Percentiles rank a stretch among this genome's conserved stretches.
phyloP scores from a whole-genome alignment of 306 rosid genomes.

The Echinosophora koreensis region DNA sequence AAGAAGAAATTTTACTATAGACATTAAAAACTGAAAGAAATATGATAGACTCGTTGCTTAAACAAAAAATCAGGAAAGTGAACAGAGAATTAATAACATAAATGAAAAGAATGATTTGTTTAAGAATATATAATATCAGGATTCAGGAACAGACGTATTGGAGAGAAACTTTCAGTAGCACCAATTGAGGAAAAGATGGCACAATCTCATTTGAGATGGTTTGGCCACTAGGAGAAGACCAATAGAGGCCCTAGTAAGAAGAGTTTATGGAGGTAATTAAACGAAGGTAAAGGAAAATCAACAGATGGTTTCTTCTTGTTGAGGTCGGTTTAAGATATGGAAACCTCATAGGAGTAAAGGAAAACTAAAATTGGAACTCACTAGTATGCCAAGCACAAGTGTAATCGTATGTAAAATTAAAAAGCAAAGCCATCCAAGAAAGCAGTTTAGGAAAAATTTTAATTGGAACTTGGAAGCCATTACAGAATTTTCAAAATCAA shows the following conservation, averaged over 20 bases:
- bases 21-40: conserved; percentile 20
- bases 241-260: not conserved
- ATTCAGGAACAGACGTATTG: not conserved
- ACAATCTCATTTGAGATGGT: not conserved
- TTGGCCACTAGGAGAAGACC: not conserved
- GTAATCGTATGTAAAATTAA: not conserved
- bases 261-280: not conserved
- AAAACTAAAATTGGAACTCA: not conserved
- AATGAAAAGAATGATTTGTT: conserved; percentile 5
- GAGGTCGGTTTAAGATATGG: not conserved
- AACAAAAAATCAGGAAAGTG: conserved; percentile 1
- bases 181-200: not conserved
- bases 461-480: not conserved
- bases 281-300: not conserved
- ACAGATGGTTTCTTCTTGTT: not conserved
- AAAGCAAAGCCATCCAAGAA: not conserved
- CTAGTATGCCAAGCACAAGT: not conserved
- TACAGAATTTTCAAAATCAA: too few species aligned
- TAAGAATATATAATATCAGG: not conserved
- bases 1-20: conserved; percentile 22
- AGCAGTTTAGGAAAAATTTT: not conserved
- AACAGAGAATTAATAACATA: not conserved
- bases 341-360: not conserved
- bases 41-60: not conserved
- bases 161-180: conserved; percentile 16